Evolutionary conservation across 208 protist genomes (phyloP), one percentile per base, ranked within the genome.

Genomic region (Trypanosoma theileri): DNA sequence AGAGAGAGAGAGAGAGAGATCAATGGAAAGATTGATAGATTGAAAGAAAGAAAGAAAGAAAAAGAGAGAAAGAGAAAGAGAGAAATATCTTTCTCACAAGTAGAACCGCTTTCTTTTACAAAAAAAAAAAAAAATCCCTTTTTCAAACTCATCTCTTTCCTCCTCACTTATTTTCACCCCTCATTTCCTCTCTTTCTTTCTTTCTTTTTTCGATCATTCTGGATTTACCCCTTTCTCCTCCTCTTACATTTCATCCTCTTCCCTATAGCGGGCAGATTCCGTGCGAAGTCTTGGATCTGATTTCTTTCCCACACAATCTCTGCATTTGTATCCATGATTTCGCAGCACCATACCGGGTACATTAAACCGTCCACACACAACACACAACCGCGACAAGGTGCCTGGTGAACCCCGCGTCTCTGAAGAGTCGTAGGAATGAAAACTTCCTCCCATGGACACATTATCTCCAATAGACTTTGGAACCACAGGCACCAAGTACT

Each of bases 311-410:
- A 92, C 93, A 73, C 91, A 96, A 12, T 87, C 84, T 61, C 81
- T 89, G 67, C 91, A 96, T 63, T 96, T 96, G 72, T 82, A 94
- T 0, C 91, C 91, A 58, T 93, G 88, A 19, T 71, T 40, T 17
- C 91, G 86, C 51, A 28, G 64, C 51, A 88, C 57, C 87, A 94
- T 94, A 16, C 66, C 76, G 3, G 91, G 80, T 21, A 86, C 54
- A 61, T 94, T 89, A 71, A 83, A 96, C 12, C 86, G 77, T 0
- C 91, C 91, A 66, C 91, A 96, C 26, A 96, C 91, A 8, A 94
- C 86, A 44, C 91, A 96, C 56, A 96, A 69, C 56, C 79, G 81
- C 0, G 66, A 10, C 19, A 46, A 55, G n/a, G 1, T 9, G 17
- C 12, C 16, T 11, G 19, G 13, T 4, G 56, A n/a, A 3, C 6